Evolutionary conservation across 2,329 filamentous ascomycete genomes (phyloP), one percentile per base, ranked within the genome.

Genomic region (Chrysosporium keratinophilum): DNA sequence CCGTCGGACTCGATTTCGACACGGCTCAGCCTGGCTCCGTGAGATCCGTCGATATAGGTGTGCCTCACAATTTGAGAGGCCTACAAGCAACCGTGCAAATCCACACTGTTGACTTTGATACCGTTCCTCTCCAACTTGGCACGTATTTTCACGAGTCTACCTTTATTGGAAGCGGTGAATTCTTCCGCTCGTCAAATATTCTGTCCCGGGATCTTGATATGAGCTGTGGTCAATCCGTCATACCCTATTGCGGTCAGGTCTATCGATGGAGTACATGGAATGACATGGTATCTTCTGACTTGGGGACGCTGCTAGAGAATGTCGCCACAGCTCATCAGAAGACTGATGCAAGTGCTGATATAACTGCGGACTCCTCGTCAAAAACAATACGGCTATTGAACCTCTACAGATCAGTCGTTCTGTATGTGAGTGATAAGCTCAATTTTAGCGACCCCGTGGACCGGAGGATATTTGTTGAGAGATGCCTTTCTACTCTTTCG

Each of bases 101-200:
- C 17, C 81, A 80, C 58, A 65, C 78, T 1, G 69, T 70, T 10
- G 74, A 76, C 57, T 82, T 82, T 55, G 76, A 77, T 50, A 65
- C 80, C 7, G 62, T 62, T 4, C 75, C 77, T 20, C 63, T 83
- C 6, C 67, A 66, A 7, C 57, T 69, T 5, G 78, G 75, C 1
- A 79, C 76, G 0, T 80, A 74, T 60, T 82, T 82, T 57, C 76
- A 79, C 56, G 65, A 73, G 42, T 71, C 69, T 44, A 81, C 78
- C 3, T 78, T 83, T 56, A 69, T 83, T 54, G 80, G 80, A 28
- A 78, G 78, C 58, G 78, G 77, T 2, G 74, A 77, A 23, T 74
- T 83, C 45, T 62, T 65, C 14, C 70, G 69, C 35, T 74, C 74
- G 35, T 58, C 82, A 4, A 57, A 65, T 10, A 15, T 76, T 10